Conservation (phyloP, 1,139 yeast species). For the Torulaspora pretoriensis region DNA sequence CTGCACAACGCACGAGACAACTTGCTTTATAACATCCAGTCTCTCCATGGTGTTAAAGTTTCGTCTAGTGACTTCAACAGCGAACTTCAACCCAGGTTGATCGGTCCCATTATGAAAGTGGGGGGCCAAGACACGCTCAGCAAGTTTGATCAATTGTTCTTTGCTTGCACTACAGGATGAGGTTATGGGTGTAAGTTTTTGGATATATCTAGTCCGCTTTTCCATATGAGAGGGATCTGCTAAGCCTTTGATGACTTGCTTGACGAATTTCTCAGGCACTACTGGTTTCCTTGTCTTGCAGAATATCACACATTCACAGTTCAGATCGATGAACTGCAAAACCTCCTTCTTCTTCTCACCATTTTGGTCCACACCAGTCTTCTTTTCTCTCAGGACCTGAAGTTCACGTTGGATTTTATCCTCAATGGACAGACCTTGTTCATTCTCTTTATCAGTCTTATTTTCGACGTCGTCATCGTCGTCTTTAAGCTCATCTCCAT, state of each 20-base stretch:
- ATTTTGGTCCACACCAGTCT: slow-evolving; percentile 23
- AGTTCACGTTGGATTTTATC: slow-evolving; percentile 71
- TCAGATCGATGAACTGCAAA: slow-evolving; percentile 62
- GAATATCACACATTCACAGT: slow-evolving; percentile 82
- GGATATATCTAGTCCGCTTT: slow-evolving; percentile 68
- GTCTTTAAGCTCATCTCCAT: slow-evolving; percentile 41
- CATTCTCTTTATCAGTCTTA: slow-evolving; percentile 37
- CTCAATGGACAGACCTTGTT: slow-evolving; percentile 56
- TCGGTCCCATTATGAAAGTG: slow-evolving; percentile 61
- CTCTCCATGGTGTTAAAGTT: slow-evolving; percentile 71
- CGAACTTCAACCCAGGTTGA: slow-evolving; percentile 55
- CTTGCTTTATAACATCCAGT: slow-evolving; percentile 61
- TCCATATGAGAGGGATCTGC: slow-evolving; percentile 39
- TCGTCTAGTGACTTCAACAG: slow-evolving; percentile 74
- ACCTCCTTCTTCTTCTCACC: slow-evolving; percentile 45
- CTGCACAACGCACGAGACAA: slow-evolving; percentile 70
- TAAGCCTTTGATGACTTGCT: slow-evolving; percentile 58
- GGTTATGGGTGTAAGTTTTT: slow-evolving; percentile 75
- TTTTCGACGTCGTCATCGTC: slow-evolving; percentile 36
- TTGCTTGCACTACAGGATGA: slow-evolving; percentile 67
- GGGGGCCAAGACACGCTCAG: slow-evolving; percentile 55
- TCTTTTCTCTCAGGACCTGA: slow-evolving; percentile 47
- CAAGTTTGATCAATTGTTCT: slow-evolving; percentile 59
- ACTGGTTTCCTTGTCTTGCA: slow-evolving; percentile 75
- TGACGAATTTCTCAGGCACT: slow-evolving; percentile 68